Evolutionary conservation across 371 early-diverging fungal genomes (phyloP).

Genomic region (Circinella minor): DNA sequence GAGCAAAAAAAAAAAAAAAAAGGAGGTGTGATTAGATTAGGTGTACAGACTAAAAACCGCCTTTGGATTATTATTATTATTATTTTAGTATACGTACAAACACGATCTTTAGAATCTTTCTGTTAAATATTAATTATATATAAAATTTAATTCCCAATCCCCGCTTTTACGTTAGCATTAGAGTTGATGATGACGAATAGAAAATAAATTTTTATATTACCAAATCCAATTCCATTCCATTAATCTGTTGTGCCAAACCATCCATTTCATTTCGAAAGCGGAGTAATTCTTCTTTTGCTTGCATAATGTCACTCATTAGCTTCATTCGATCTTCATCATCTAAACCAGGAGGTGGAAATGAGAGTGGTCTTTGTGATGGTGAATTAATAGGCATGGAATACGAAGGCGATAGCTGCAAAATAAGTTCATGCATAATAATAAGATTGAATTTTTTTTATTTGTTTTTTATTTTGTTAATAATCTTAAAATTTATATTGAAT

Average conservation of each 20-base stretch:
- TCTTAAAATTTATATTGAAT: background rate
- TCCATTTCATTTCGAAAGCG: slow-evolving; percentile 61
- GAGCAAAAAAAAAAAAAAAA: too few species aligned
- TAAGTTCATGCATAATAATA: background rate
- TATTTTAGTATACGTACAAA: slow-evolving; percentile 34
- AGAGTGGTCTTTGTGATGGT: slow-evolving; percentile 9
- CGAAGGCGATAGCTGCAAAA: slow-evolving; percentile 14
- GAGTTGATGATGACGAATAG: background rate
- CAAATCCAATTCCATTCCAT: slow-evolving; percentile 60
- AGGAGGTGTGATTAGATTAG: too few species aligned
- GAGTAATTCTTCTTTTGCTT: slow-evolving; percentile 55
- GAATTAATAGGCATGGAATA: slow-evolving; percentile 19
- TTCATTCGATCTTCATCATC: slow-evolving; percentile 20
- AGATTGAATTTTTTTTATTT: too few species aligned
- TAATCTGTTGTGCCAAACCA: slow-evolving; percentile 58
- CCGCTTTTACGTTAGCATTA: slow-evolving; percentile 22
- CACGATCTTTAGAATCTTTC: slow-evolving; percentile 43
- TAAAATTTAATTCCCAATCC: too few species aligned
- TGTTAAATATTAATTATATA: slow-evolving; percentile 5
- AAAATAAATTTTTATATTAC: slow-evolving; percentile 22
- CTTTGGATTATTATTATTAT: background rate
- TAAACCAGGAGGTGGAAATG: slow-evolving; percentile 8
- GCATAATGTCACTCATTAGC: slow-evolving; percentile 37
- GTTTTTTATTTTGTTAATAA: background rate
- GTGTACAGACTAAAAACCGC: too few species aligned